phyloP scores from a whole-genome alignment of 164 flowering plant genomes.

The Aristolochia californica region DNA sequence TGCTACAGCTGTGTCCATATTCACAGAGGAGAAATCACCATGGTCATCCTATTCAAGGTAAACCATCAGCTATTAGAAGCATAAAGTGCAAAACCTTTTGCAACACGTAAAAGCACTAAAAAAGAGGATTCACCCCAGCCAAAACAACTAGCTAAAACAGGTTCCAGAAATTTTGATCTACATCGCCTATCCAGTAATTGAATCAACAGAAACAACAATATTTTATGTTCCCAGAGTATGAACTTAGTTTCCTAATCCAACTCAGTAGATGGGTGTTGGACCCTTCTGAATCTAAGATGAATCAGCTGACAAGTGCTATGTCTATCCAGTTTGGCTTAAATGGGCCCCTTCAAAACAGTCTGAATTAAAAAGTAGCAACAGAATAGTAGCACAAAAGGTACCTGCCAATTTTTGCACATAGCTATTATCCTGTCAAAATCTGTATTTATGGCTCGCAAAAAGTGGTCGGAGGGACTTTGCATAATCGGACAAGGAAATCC shows the following conservation, averaged over 20 bases:
- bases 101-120: constrained; percentile 3
- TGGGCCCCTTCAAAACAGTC: too few relatives aligned
- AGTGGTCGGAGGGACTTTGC: constrained; percentile 99
- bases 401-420: constrained; percentile 99
- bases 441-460: constrained; percentile 90
- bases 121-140: not conserved
- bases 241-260: not conserved
- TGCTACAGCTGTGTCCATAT: constrained; percentile 98
- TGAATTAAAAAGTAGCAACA: too few relatives aligned
- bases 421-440: constrained; percentile 97
- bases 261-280: too few relatives aligned
- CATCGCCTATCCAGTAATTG: too few relatives aligned
- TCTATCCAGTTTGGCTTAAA: too few relatives aligned
- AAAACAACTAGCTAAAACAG: too few relatives aligned
- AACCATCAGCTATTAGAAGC: constrained; percentile 1
- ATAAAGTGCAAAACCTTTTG: not conserved
- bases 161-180: too few relatives aligned
- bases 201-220: too few relatives aligned
- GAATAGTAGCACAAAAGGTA: constrained; percentile 9
- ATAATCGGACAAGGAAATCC: constrained; percentile 99
- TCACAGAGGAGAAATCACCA: constrained; percentile 92
- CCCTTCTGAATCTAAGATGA: too few relatives aligned
- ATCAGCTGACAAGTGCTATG: too few relatives aligned
- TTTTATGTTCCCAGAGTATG: too few relatives aligned
- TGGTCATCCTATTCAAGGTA: constrained; percentile 67